Conservation (phyloP, 352 stramenopile genomes). For the Pythium phragmiticola region DNA sequence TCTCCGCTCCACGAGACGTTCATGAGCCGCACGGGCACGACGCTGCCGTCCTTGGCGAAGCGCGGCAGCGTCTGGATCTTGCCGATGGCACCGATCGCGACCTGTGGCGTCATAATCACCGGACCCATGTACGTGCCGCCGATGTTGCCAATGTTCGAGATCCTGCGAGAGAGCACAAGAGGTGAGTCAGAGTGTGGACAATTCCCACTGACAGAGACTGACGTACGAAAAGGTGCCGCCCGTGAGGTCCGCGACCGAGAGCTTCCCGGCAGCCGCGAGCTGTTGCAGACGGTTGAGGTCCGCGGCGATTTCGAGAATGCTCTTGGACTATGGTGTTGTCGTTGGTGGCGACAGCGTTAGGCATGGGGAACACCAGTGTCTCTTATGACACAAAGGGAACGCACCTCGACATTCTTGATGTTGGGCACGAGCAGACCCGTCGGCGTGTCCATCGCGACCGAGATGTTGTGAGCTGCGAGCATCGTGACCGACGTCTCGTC, state of each 20-base stretch:
- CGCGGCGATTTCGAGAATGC: conserved; percentile 78
- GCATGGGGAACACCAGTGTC: neutral
- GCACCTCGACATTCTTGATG: conserved; percentile 91
- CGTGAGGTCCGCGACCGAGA: conserved; percentile 84
- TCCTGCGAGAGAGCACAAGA: conserved; percentile 32
- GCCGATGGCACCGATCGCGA: conserved; percentile 97
- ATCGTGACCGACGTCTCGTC: conserved; percentile 87
- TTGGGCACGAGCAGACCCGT: conserved; percentile 96
- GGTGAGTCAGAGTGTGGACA: neutral
- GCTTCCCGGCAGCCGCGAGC: conserved; percentile 75
- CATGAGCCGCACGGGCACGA: conserved; percentile 92
- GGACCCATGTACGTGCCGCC: conserved; percentile 97
- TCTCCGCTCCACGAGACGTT: conserved; percentile 97
- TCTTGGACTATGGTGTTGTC: conserved; percentile 47
- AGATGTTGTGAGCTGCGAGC: conserved; percentile 95
- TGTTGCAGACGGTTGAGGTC: conserved; percentile 89
- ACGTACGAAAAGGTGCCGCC: conserved; percentile 90
- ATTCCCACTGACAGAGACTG: neutral
- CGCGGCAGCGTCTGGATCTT: conserved; percentile 95
- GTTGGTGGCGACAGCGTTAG: too few species aligned
- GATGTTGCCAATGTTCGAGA: conserved; percentile 95
- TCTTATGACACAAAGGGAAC: conserved; percentile 1
- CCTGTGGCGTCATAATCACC: conserved; percentile 94
- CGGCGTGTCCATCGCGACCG: conserved; percentile 97
- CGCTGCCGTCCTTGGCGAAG: conserved; percentile 85